These are phyloP conservation scores for Tricholoma terreum DNA, from an alignment of 768 basidiomycete genomes.

Conservation along the genomic window DNA sequence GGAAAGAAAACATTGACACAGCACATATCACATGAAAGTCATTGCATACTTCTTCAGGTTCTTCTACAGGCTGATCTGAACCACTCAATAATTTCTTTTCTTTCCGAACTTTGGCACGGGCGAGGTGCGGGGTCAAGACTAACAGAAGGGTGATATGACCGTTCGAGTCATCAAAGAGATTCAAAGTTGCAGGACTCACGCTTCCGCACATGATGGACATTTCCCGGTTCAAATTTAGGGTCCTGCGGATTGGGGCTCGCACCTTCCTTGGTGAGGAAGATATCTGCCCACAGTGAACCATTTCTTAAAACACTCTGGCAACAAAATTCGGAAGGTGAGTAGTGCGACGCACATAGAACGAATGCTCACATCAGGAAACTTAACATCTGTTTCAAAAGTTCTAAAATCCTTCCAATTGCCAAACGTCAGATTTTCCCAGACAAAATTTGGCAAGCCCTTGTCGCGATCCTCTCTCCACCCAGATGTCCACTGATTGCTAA, in stretches of 20 bases:
- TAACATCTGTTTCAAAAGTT: constrained; percentile 53
- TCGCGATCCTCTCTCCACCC: constrained; percentile 46
- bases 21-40: not conserved
- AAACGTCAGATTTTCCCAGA: constrained; percentile 76
- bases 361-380: constrained; percentile 61
- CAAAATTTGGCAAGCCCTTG: constrained; percentile 58
- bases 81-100: constrained; percentile 74
- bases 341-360: constrained; percentile 1
- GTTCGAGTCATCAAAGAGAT: not conserved
- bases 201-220: constrained; percentile 73
- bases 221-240: constrained; percentile 46
- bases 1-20: constrained; percentile 3
- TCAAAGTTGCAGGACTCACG: constrained; percentile 45
- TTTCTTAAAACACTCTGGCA: constrained; percentile 72
- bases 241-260: constrained; percentile 63
- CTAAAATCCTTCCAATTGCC: constrained; percentile 71
- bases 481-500: constrained; percentile 48
- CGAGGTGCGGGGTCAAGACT: constrained; percentile 88
- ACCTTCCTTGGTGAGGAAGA: constrained; percentile 68
- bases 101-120: constrained; percentile 69
- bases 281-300: constrained; percentile 79
- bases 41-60: constrained; percentile 48
- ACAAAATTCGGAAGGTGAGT: not conserved
- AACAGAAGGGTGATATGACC: constrained; percentile 2
- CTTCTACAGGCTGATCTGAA: constrained; percentile 36